These are phyloP conservation scores for Madurella fahalii DNA, from an alignment of 2,329 filamentous ascomycete genomes.

Conservation along the genomic window DNA sequence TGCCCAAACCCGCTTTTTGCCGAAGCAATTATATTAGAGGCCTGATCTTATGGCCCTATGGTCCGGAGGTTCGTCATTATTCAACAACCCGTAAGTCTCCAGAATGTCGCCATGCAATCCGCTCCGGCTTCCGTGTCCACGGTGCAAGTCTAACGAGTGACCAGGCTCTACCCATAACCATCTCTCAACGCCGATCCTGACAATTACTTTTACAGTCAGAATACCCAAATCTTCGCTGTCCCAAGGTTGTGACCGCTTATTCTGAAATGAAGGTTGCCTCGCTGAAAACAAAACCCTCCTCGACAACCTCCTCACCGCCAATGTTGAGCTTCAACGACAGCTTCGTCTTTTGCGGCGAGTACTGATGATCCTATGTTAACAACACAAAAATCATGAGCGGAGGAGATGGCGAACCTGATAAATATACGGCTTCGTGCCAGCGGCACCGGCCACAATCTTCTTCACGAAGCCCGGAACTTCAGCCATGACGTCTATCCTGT, in stretches of 20 bases:
- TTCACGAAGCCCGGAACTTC: slow-evolving; percentile 96
- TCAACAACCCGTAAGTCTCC: slow-evolving; percentile 5
- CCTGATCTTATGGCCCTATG: slow-evolving; percentile 5
- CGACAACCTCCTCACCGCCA: slow-evolving; percentile 71
- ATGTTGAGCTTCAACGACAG: slow-evolving; percentile 78
- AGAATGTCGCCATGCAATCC: neutral
- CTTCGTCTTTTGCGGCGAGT: slow-evolving; percentile 58
- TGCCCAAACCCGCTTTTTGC: neutral
- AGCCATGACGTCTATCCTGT: slow-evolving; percentile 92
- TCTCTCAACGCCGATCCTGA: slow-evolving; percentile 18
- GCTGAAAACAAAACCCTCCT: slow-evolving; percentile 74
- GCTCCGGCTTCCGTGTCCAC: slow-evolving; percentile 1
- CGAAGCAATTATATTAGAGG: slow-evolving; percentile 12
- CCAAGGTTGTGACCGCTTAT: slow-evolving; percentile 19
- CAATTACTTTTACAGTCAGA: slow-evolving; percentile 5
- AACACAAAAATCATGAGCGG: neutral
- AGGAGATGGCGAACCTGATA: slow-evolving; percentile 66
- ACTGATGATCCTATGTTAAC: slow-evolving; percentile 50
- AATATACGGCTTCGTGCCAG: slow-evolving; percentile 94
- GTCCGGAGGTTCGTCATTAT: slow-evolving; percentile 9
- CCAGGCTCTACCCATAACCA: slow-evolving; percentile 1
- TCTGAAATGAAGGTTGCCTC: slow-evolving; percentile 96
- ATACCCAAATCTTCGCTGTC: slow-evolving; percentile 20
- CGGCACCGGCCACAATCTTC: slow-evolving; percentile 81
- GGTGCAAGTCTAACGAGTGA: slow-evolving; percentile 8